Base-by-base conservation (phyloP, 495 filamentous ascomycete genomes). In the Penicillium roqueforti region DNA sequence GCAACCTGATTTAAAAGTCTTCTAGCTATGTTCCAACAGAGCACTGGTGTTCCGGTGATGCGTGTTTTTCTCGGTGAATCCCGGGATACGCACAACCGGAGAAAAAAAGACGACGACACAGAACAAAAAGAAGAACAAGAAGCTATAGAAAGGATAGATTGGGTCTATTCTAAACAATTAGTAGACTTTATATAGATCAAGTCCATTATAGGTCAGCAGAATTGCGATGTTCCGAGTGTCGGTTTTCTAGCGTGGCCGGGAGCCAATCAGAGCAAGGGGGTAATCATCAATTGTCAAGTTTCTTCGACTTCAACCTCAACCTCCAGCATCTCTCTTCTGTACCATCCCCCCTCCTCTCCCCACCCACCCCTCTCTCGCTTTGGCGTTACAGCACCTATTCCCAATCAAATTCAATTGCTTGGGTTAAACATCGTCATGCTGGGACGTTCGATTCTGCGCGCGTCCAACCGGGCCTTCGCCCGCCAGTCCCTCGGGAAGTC, bases 361-460 rank as follows among this genome's bases (percentile, higher is more conserved):
- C 62, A 57, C 61, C 59, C 55, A 54, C 61, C 54, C 58, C 65
- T 63, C 59, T 62, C 66, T 63, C 59, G 57, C 63, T 62, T 55
- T 51, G 49, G 61, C 64, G 59, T 55, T 49, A 47, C 65, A 60
- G 40, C 38, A 65, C 65, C 63, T 55, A 49, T 68, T 63, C 65
- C 66, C 63, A 62, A 65, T 63, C 59, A 57, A 61, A 65, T 46
- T 57, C 58, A 51, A 51, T 70, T 58, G 62, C 65, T 71, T 60
- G 70, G 71, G 70, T 70, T 63, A 61, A 51, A 65, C 62, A 71
- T 66, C 51, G 62, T 67, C 74, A 96, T 96, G 91, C 80, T 95
- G 83, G 87, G 87, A 76, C 85, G 89, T 76, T 87, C 89, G 70
- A 82, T 80, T 69, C 76, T 91, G 78, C 89, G 89, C 68, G 80